phyloP scores from a whole-genome alignment of 2,329 filamentous ascomycete genomes.

The Fusarium torreyae region DNA sequence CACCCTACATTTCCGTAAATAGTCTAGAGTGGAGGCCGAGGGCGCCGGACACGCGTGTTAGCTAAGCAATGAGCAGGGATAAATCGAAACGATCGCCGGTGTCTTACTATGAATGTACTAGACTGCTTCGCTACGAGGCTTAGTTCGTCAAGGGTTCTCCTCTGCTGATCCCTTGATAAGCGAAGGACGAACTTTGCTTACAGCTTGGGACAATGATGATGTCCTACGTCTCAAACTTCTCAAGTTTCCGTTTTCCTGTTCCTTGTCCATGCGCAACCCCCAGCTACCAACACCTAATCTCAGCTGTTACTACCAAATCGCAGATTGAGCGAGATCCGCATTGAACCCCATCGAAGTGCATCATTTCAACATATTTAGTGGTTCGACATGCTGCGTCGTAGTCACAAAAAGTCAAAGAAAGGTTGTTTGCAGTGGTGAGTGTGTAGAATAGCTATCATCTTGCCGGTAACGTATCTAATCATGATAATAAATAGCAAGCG shows the following conservation, averaged over 20 bases:
- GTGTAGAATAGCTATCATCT: rapidly evolving
- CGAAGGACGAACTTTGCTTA: background rate
- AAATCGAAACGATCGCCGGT: rapidly evolving
- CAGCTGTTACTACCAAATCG: background rate
- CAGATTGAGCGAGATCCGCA: background rate
- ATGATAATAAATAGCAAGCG: conserved; percentile 4
- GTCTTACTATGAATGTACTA: background rate
- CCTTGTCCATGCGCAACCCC: background rate
- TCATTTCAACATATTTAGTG: rapidly evolving
- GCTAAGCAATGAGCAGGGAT: background rate
- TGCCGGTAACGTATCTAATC: background rate
- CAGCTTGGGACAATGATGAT: conserved; percentile 1
- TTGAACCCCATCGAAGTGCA: background rate
- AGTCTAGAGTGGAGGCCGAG: background rate
- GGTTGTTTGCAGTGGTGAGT: conserved; percentile 40
- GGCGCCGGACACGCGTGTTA: conserved; percentile 37
- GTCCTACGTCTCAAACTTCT: background rate
- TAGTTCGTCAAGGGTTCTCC: rapidly evolving
- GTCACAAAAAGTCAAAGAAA: conserved; percentile 39
- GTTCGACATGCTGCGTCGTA: conserved; percentile 31
- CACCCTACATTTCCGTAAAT: background rate
- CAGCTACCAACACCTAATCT: background rate
- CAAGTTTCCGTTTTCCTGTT: background rate
- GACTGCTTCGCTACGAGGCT: rapidly evolving
- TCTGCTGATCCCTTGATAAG: background rate